Conservation (phyloP, 139 green algal species). For the Diplosphaera chodatii region DNA sequence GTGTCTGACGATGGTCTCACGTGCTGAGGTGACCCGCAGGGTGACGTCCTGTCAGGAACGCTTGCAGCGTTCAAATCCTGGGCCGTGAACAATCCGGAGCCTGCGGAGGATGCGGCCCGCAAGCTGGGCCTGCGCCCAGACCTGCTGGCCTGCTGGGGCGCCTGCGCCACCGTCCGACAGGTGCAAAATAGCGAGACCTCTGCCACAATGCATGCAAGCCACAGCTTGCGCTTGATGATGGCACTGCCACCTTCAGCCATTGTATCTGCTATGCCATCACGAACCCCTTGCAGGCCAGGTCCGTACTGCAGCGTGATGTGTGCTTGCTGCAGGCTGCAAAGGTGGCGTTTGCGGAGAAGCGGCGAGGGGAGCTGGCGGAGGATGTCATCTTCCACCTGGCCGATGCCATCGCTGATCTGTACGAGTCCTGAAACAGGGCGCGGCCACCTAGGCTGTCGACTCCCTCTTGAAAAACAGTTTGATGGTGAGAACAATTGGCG, state of each 20-base stretch:
- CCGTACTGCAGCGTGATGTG: too few relatives aligned
- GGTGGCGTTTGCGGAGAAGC: conserved; percentile 10
- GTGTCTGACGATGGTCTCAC: too few relatives aligned
- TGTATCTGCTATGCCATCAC: too few relatives aligned
- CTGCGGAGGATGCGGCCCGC: neutral
- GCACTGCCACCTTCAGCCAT: too few relatives aligned
- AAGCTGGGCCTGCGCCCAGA: conserved; percentile 17
- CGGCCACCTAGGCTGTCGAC: too few relatives aligned
- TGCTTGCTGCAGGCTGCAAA: conserved; percentile 7
- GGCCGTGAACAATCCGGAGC: conserved; percentile 17
- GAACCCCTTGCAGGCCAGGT: too few relatives aligned
- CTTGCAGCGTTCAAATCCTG: conserved; percentile 48
- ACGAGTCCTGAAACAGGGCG: conserved; percentile 1
- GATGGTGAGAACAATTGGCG: too few relatives aligned
- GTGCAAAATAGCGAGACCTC: too few relatives aligned
- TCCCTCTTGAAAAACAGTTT: too few relatives aligned
- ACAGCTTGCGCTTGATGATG: too few relatives aligned
- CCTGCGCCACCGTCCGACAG: conserved; percentile 18
- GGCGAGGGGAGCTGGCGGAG: conserved; percentile 17
- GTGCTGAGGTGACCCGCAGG: conserved; percentile 25
- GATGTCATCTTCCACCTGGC: conserved; percentile 25
- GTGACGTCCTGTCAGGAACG: conserved; percentile 52
- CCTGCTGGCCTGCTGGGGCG: conserved; percentile 32
- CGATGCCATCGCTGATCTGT: conserved; percentile 8
- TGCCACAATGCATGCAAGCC: too few relatives aligned